Evolutionary conservation across 2,329 filamentous ascomycete genomes (phyloP), one percentile per base, ranked within the genome.

Genomic region (Sclerotinia trifoliorum): DNA sequence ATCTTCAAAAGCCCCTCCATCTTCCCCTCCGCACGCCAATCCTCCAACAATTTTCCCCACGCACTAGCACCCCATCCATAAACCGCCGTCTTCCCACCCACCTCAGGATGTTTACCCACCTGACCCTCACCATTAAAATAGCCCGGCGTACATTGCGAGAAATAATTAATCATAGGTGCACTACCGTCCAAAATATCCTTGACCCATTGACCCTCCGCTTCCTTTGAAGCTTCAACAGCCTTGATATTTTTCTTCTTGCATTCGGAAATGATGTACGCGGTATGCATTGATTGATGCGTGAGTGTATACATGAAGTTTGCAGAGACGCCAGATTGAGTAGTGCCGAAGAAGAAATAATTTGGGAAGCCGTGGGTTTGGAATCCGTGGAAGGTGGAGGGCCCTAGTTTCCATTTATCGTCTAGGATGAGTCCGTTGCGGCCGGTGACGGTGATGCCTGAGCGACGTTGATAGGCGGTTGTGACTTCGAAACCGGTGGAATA

Each of bases 401-500:
- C 66, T 44, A n/a, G 48, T 13, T 32, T 64, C 49, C 57, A 67
- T 35, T 67, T 67, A 5, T 67, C 42, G 11, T 67, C 66, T n/a
- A 67, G 49, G 21, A 64, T 29, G 21, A 54, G 8, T 1, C 58
- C 58, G n/a, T 55, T 7, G 26, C 49, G 46, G 2, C 66, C 66
- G 0, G 56, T 65, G 15, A 67, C 39, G 5, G 39, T 64, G 11
- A 67, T 67, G 2, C 66, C 66, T 0, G 58, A 54, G 49, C 66
- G 66, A 10, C 58, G 66, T n/a, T 63, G 60, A 17, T 67, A 67
- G 21, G 66, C 35, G 13, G 66, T 67, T 10, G 84, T 81, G 0
- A 86, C 84, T 32, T 82, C 80, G 78, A 88, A 88, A 0, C 86
- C 86, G 0, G 86, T 88, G 0, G 86, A 86, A 10, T 84, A 80